A percentile compares a stretch with the other conserved stretches of the same genome.
Evolutionary conservation across 2,329 filamentous ascomycete genomes (phyloP).

Genomic region (Rasamsonia emersonii): DNA sequence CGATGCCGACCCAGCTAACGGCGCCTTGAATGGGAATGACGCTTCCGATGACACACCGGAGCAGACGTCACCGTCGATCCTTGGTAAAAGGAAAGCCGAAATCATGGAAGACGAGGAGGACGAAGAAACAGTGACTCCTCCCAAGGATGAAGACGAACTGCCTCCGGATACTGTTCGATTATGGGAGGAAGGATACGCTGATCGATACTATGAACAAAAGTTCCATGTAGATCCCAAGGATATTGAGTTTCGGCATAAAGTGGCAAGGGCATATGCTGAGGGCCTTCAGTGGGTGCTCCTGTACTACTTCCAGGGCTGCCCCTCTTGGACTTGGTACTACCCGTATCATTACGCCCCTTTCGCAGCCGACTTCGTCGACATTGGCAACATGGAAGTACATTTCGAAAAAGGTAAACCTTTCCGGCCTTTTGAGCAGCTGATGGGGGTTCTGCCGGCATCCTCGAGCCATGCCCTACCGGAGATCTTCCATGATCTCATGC

Average conservation of each 20-base stretch:
- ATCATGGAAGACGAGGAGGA: constrained; percentile 56
- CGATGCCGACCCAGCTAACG: constrained; percentile 18
- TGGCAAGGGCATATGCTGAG: constrained; percentile 86
- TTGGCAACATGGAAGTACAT: constrained; percentile 66
- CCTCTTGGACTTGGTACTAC: constrained; percentile 99
- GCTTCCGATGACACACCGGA: constrained; percentile 17
- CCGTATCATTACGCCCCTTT: constrained; percentile 98
- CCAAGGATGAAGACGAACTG: constrained; percentile 50
- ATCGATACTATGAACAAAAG: constrained; percentile 95
- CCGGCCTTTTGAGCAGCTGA: constrained; percentile 89
- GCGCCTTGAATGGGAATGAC: constrained; percentile 14
- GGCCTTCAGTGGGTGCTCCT: constrained; percentile 90
- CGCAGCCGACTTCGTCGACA: constrained; percentile 82
- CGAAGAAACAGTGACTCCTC: constrained; percentile 37
- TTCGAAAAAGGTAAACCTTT: constrained; percentile 84
- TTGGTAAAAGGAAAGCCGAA: constrained; percentile 58
- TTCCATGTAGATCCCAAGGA: constrained; percentile 78
- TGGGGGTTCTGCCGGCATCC: constrained; percentile 91
- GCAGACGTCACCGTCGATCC: constrained; percentile 25
- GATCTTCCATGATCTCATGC: constrained; percentile 87
- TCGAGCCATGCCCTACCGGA: constrained; percentile 86
- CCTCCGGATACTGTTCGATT: constrained; percentile 74
- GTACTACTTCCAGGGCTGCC: constrained; percentile 97
- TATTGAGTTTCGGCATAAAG: constrained; percentile 76
- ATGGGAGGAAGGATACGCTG: constrained; percentile 92